Evolutionary conservation across 371 early-diverging fungal species (phyloP).

Genomic region (Lichtheimia corymbifera): DNA sequence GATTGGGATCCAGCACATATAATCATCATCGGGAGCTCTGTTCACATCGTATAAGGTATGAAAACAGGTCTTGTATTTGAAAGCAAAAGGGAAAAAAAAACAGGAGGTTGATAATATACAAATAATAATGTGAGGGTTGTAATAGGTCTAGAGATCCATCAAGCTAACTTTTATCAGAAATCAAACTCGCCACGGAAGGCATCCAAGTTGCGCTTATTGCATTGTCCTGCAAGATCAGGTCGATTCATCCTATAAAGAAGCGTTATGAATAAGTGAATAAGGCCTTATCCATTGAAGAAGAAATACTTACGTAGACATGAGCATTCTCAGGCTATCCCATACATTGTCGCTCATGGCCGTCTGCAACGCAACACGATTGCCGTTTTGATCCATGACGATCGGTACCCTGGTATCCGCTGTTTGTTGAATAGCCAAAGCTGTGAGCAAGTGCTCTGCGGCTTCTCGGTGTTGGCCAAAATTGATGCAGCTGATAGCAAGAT

Average conservation of each 20-base stretch:
- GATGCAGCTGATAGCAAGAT: constrained; percentile 90
- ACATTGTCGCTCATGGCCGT: constrained; percentile 75
- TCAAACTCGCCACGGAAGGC: constrained; percentile 82
- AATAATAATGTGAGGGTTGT: too few species aligned
- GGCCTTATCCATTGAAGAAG: too few species aligned
- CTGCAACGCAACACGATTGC: constrained; percentile 30
- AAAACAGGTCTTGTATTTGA: background rate
- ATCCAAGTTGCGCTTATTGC: constrained; percentile 71
- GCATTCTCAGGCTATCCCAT: constrained; percentile 87
- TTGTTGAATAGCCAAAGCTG: constrained; percentile 81
- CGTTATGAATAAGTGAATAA: too few species aligned
- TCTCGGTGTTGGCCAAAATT: constrained; percentile 87
- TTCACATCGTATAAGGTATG: too few species aligned
- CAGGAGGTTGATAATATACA: background rate
- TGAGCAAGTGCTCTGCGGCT: constrained; percentile 90
- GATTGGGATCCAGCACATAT: too few species aligned
- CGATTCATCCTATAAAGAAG: constrained; percentile 53
- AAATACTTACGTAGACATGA: constrained; percentile 66
- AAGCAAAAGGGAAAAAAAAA: background rate
- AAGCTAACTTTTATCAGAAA: constrained; percentile 49
- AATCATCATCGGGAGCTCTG: too few species aligned
- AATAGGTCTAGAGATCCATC: too few species aligned
- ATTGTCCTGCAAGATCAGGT: constrained; percentile 73
- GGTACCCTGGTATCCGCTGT: constrained; percentile 38
- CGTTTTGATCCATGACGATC: constrained; percentile 26